Evolutionary conservation across 768 basidiomycete genomes (phyloP).

Genomic region (Mycena latifolia): DNA sequence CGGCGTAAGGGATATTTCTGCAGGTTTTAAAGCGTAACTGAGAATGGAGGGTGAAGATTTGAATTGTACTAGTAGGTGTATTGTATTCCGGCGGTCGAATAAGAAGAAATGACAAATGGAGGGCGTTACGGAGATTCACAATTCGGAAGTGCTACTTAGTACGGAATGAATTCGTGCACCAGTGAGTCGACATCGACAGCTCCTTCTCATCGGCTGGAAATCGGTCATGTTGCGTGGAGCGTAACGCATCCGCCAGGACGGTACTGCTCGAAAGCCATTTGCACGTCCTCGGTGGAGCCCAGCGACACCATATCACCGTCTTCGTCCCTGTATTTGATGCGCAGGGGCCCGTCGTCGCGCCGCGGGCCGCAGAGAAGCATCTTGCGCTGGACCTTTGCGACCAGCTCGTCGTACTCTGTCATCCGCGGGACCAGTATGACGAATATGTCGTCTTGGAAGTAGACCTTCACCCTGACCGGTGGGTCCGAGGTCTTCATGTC

Average conservation of each 20-base stretch:
- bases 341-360: conserved; percentile 82
- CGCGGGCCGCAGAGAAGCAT: conserved; percentile 91
- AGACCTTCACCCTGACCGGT: conserved; percentile 92
- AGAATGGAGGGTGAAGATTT: too few relatives aligned
- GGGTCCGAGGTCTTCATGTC: conserved; percentile 58
- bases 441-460: conserved; percentile 95
- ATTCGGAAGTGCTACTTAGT: too few relatives aligned
- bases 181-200: too few relatives aligned
- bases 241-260: conserved; percentile 85
- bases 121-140: too few relatives aligned
- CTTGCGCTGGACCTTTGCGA: conserved; percentile 93
- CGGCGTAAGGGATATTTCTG: too few relatives aligned
- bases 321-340: conserved; percentile 92
- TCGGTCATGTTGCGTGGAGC: conserved; percentile 77
- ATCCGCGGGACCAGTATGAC: conserved; percentile 88
- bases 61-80: too few relatives aligned
- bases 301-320: conserved; percentile 92
- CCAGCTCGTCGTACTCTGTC: conserved; percentile 86
- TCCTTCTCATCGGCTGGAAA: too few relatives aligned
- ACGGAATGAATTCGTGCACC: too few relatives aligned
- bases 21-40: too few relatives aligned
- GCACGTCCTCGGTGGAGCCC: conserved; percentile 92
- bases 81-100: too few relatives aligned
- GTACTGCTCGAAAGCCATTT: conserved; percentile 92
- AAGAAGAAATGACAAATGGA: too few relatives aligned